These are phyloP conservation scores for Nakaseomyces delphensis DNA, from an alignment of 1,139 yeast species.

Conservation along the genomic window DNA sequence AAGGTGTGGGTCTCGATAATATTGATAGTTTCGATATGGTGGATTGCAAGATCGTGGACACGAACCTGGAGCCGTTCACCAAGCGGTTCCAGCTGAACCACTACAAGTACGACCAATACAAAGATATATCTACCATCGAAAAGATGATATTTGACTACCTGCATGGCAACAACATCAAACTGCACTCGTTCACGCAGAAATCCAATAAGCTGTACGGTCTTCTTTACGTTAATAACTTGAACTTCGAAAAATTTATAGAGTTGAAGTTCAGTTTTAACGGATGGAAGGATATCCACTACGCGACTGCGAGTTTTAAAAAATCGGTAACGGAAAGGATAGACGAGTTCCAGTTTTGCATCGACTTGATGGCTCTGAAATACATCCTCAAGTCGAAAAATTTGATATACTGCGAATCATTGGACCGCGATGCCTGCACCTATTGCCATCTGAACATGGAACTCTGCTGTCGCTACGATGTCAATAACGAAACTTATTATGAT, in stretches of 20 bases:
- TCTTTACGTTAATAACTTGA: constrained; percentile 26
- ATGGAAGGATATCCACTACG: constrained; percentile 29
- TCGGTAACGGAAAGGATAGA: constrained; percentile 23
- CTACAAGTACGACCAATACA: constrained; percentile 7
- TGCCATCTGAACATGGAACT: constrained; percentile 19
- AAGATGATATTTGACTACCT: constrained; percentile 15
- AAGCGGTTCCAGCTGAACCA: constrained; percentile 9
- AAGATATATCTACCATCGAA: constrained; percentile 10
- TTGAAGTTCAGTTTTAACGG: constrained; percentile 28
- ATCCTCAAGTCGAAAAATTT: constrained; percentile 27
- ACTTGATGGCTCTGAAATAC: constrained; percentile 25
- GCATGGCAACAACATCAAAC: constrained; percentile 24
- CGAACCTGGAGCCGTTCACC: constrained; percentile 10
- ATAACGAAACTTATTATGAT: constrained; percentile 29
- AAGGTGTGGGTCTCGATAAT: neutral
- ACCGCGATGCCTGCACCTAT: constrained; percentile 5
- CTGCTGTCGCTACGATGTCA: constrained; percentile 31
- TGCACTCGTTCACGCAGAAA: constrained; percentile 17
- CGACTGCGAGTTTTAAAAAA: constrained; percentile 22
- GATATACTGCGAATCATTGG: constrained; percentile 11
- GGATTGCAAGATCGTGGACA: constrained; percentile 12
- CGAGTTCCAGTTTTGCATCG: constrained; percentile 26
- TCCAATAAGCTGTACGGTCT: constrained; percentile 21
- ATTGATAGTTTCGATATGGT: constrained; percentile 10
- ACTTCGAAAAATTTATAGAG: constrained; percentile 28